Evolutionary conservation across 257 asterid species (phyloP).

Genomic region (Ajuga chamaepitys): DNA sequence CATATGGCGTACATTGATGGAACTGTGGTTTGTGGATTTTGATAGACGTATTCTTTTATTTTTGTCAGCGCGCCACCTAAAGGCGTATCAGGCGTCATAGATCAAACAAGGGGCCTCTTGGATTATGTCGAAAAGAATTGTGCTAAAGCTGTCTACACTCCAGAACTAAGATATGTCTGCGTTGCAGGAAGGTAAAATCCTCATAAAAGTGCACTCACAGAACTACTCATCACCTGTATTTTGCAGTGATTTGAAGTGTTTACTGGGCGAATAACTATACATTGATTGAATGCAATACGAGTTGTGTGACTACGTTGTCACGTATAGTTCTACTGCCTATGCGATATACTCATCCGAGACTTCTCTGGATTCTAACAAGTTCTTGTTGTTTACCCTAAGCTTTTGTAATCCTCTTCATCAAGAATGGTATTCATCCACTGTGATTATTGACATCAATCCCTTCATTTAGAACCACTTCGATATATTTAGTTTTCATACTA

Average conservation of each 20-base stretch:
- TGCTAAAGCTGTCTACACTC: constrained; percentile 73
- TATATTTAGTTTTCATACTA: constrained; percentile 7
- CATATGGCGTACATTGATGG: background rate
- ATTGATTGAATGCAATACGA: no score
- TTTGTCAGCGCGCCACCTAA: constrained; percentile 68
- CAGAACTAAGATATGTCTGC: constrained; percentile 82
- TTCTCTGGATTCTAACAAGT: no score
- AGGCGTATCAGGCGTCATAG: constrained; percentile 85
- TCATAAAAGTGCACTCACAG: background rate
- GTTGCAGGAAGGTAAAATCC: constrained; percentile 78
- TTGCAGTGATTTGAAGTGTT: background rate
- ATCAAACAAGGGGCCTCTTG: constrained; percentile 93
- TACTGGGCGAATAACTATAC: background rate
- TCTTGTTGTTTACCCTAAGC: no score
- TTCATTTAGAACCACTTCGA: no score
- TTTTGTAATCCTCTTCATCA: background rate
- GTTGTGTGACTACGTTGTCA: no score
- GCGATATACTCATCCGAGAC: no score
- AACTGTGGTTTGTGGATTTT: background rate
- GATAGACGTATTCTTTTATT: background rate
- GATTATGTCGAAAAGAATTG: constrained; percentile 76
- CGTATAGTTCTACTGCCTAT: no score
- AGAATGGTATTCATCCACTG: background rate
- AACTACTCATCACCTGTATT: no score
- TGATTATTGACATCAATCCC: background rate